Base-by-base conservation (phyloP, 768 basidiomycete species). In the Calocybe indica region DNA sequence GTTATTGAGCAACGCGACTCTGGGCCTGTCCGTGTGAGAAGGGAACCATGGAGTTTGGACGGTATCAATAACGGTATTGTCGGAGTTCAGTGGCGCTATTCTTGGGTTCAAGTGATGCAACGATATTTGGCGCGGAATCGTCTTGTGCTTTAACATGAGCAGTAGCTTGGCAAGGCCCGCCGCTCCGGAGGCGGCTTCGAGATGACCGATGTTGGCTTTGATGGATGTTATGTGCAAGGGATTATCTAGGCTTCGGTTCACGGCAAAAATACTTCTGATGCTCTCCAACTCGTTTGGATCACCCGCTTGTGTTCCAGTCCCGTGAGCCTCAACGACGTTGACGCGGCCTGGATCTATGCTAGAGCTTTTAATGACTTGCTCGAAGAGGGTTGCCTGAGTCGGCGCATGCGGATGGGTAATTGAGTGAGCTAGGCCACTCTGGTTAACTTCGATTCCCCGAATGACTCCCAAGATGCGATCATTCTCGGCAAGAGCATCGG, bases 181-280 rank as follows among this genome's bases (percentile, higher is more conserved):
- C 5, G 80, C 76, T 1, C 88, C 86, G 8, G 85, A 87, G 9
- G 86, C 85, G 1, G 84, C 83, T 58, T 87, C 88, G 3, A 83
- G 66, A 57, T 89, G 87, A 0, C 87, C 86, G 15, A 88, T 76
- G 56, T 87, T 88, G 7, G 76, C 82, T 53, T 88, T 88, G 53
- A 88, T 67, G 2, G 82, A 84, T 6, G 82, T 80, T 14, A 88
- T 62, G 54, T 85, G 75, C 13, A 89, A 75, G 7, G 76, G 76
- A 46, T 80, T 79, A 48, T 64, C 59, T 9, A 56, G 46, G 2
- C 63, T 57, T 38, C 78, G 74, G 39, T 65, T 61, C 32, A 52
- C 51, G 2, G 72, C 67, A 47, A 88, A 74, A 29, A 82, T 74
- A 11, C 60, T 66, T 33, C 83, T 72, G 48, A 88, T 75, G 41